Evolutionary conservation across 257 asterid genomes (phyloP).

Genomic region (Misopates orontium): DNA sequence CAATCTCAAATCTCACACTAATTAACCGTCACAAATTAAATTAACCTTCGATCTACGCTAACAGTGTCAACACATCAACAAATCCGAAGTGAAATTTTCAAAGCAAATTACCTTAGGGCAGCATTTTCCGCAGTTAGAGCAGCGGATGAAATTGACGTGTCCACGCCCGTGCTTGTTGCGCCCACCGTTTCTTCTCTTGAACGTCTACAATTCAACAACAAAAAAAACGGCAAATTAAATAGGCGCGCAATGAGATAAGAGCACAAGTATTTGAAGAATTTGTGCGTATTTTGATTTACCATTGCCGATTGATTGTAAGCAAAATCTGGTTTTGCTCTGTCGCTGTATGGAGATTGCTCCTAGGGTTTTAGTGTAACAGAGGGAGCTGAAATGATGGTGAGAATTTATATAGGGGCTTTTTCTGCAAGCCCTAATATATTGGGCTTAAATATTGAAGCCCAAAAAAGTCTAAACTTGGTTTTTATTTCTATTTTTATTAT

Average conservation of each 20-base stretch:
- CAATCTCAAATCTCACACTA: no score
- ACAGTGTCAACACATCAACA: no score
- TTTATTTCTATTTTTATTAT: no score
- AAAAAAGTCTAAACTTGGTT: no score
- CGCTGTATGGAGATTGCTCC: neutral
- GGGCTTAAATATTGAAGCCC: neutral
- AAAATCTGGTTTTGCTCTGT: neutral
- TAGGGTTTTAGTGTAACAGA: neutral
- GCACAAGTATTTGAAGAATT: neutral
- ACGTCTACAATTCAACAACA: constrained; percentile 44
- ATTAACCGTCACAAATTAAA: no score
- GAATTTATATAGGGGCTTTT: neutral
- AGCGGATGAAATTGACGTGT: constrained; percentile 63
- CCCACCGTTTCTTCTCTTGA: constrained; percentile 76
- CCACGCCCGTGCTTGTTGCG: constrained; percentile 83
- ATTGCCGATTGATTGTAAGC: neutral
- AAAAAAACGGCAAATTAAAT: neutral
- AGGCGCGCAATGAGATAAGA: neutral
- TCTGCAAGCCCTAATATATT: neutral
- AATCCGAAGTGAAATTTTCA: neutral
- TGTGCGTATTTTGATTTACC: neutral
- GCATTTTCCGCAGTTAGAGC: constrained; percentile 78
- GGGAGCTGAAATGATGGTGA: neutral
- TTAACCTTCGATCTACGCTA: no score
- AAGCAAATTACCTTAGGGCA: constrained; percentile 61